phyloP scores from a whole-genome alignment of 768 basidiomycete genomes.

The Naganishia kalamii region DNA sequence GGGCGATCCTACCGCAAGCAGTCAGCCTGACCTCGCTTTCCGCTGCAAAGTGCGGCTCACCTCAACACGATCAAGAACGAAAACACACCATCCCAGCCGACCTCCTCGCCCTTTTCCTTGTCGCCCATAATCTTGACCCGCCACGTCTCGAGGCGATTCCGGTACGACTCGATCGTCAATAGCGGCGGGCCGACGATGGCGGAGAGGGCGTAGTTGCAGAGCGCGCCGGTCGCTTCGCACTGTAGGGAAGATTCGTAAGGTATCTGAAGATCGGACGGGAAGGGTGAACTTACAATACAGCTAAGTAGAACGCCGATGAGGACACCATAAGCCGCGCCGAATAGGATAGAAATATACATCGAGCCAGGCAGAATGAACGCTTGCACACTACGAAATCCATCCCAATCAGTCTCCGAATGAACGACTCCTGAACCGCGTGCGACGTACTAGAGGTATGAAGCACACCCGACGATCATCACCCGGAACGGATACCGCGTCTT shows the following conservation, averaged over 20 bases:
- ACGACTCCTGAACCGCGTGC: background rate
- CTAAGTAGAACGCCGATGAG: constrained; percentile 77
- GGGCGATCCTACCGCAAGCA: constrained; percentile 60
- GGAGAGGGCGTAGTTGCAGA: constrained; percentile 86
- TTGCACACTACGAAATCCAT: constrained; percentile 60
- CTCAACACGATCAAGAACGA: constrained; percentile 84
- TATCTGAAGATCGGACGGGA: background rate
- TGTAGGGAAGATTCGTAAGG: constrained; percentile 24
- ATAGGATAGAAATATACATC: constrained; percentile 95
- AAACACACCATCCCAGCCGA: constrained; percentile 54
- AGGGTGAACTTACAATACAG: constrained; percentile 55
- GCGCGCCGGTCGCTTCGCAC: constrained; percentile 83
- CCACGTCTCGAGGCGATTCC: constrained; percentile 74
- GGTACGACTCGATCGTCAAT: constrained; percentile 77
- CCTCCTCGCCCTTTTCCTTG: constrained; percentile 57
- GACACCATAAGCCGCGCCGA: constrained; percentile 92
- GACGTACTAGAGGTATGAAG: constrained; percentile 84
- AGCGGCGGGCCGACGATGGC: constrained; percentile 88
- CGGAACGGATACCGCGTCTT: constrained; percentile 77
- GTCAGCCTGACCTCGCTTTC: background rate
- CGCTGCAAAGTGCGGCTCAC: constrained; percentile 24
- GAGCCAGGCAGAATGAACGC: constrained; percentile 94
- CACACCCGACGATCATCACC: constrained; percentile 78
- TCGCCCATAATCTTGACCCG: constrained; percentile 68
- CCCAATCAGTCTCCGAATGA: background rate